These are phyloP conservation scores for Ophiostoma sp. DNA, from an alignment of 2,329 filamentous ascomycete species.

Conservation along the genomic window DNA sequence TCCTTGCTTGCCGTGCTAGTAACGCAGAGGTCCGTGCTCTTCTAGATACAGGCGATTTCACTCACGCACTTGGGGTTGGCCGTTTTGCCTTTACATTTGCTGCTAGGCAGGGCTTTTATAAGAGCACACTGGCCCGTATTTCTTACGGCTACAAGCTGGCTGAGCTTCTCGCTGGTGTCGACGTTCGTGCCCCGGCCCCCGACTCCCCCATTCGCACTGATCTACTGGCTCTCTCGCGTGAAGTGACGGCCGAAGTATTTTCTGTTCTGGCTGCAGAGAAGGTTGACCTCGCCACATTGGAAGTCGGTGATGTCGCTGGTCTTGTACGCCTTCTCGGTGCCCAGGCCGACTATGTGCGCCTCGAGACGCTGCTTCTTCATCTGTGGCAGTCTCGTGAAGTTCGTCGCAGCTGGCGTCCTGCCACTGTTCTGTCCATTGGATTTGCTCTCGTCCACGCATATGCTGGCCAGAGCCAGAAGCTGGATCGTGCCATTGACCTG, in stretches of 20 bases:
- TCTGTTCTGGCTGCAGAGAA: slow-evolving; percentile 38
- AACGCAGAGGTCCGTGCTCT: slow-evolving; percentile 34
- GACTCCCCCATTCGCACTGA: slow-evolving; percentile 31
- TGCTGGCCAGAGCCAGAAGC: slow-evolving; percentile 28
- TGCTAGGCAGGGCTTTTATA: slow-evolving; percentile 39
- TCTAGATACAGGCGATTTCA: slow-evolving; percentile 37
- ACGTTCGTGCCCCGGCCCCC: slow-evolving; percentile 35
- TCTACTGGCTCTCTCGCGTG: slow-evolving; percentile 36
- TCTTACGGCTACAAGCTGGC: slow-evolving; percentile 43
- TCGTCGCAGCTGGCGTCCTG: slow-evolving; percentile 32
- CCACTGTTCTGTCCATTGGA: slow-evolving; percentile 32
- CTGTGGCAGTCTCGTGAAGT: slow-evolving; percentile 36
- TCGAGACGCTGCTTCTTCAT: slow-evolving; percentile 36
- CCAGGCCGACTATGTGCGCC: slow-evolving; percentile 42
- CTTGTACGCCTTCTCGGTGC: slow-evolving; percentile 44
- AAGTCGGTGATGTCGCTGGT: slow-evolving; percentile 41
- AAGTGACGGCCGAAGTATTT: slow-evolving; percentile 40
- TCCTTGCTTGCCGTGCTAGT: slow-evolving; percentile 38
- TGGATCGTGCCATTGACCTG: slow-evolving; percentile 31
- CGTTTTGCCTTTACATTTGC: slow-evolving; percentile 41
- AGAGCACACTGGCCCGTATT: slow-evolving; percentile 34
- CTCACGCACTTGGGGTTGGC: slow-evolving; percentile 40
- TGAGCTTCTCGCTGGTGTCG: slow-evolving; percentile 40
- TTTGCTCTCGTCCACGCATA: slow-evolving; percentile 34
- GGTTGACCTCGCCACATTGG: slow-evolving; percentile 41